Conservation (phyloP, 371 early-diverging fungal species). For the Saksenaea vasiformis region DNA sequence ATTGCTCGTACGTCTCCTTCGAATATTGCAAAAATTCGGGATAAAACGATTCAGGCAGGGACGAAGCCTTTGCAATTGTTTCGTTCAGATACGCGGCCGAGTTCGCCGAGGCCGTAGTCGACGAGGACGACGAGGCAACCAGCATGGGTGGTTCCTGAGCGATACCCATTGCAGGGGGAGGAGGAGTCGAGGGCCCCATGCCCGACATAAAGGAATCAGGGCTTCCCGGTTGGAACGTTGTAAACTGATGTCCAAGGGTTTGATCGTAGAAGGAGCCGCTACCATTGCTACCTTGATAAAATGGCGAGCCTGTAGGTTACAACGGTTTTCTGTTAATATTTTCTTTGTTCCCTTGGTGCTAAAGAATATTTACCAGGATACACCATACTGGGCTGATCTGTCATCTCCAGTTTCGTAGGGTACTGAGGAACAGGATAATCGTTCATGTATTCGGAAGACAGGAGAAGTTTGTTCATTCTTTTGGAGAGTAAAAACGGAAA, state of each 20-base stretch:
- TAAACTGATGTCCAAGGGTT: background rate
- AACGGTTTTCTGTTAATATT: background rate
- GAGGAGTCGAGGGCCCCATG: conserved; percentile 15
- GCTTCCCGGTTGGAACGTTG: conserved; percentile 22
- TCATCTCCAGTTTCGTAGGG: conserved; percentile 8
- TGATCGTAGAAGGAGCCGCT: conserved; percentile 3
- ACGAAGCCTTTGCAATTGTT: conserved; percentile 44
- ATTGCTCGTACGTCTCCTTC: conserved; percentile 46
- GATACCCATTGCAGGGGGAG: conserved; percentile 9
- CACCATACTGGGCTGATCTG: conserved; percentile 30
- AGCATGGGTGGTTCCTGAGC: conserved; percentile 32
- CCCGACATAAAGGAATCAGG: conserved; percentile 34
- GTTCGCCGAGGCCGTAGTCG: conserved; percentile 23
- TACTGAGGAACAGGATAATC: conserved; percentile 28
- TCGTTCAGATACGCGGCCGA: conserved; percentile 32
- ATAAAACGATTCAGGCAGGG: conserved; percentile 48
- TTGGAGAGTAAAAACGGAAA: background rate
- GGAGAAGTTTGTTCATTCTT: conserved; percentile 2
- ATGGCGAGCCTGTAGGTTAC: conserved; percentile 3
- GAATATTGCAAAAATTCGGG: conserved; percentile 50
- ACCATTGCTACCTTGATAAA: background rate
- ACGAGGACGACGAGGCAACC: conserved; percentile 36
- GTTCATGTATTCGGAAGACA: conserved; percentile 32
- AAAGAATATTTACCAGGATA: conserved; percentile 32
- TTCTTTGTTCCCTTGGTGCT: background rate